These are phyloP conservation scores for Kockiozyma suomiensis DNA, from an alignment of 805 yeast species.

Conservation along the genomic window DNA sequence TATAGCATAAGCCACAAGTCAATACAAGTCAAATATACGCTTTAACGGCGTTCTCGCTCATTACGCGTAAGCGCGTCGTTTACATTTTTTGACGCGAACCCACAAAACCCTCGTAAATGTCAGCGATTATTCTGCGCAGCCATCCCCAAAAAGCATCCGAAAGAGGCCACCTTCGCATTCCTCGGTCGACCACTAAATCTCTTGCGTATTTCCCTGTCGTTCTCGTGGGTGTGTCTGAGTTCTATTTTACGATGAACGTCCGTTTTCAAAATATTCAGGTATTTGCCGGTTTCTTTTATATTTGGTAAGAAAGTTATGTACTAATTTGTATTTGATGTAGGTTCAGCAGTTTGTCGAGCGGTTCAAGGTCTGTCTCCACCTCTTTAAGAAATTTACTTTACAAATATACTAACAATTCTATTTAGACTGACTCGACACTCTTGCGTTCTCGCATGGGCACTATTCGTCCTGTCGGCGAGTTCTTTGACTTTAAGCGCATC, in stretches of 20 bases:
- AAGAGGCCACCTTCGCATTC: not conserved
- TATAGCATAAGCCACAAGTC: no score
- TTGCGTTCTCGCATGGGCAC: constrained; percentile 26
- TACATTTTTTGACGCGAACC: no score
- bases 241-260: constrained; percentile 9
- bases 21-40: no score
- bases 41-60: no score
- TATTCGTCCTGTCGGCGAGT: constrained; percentile 87
- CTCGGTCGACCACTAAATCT: no score
- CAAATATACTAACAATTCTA: not conserved
- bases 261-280: constrained; percentile 30
- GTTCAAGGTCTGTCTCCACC: constrained; percentile 20
- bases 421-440: constrained; percentile 29
- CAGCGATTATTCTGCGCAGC: not conserved
- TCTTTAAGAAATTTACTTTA: not conserved
- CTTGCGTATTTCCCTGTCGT: no score
- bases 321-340: constrained; percentile 7
- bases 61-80: not conserved
- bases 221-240: no score
- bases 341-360: constrained; percentile 34
- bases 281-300: not conserved
- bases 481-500: constrained; percentile 84
- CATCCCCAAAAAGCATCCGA: not conserved
- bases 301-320: not conserved
- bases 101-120: no score